phyloP scores from a whole-genome alignment of 345 rosid genomes.

The Draba incana region DNA sequence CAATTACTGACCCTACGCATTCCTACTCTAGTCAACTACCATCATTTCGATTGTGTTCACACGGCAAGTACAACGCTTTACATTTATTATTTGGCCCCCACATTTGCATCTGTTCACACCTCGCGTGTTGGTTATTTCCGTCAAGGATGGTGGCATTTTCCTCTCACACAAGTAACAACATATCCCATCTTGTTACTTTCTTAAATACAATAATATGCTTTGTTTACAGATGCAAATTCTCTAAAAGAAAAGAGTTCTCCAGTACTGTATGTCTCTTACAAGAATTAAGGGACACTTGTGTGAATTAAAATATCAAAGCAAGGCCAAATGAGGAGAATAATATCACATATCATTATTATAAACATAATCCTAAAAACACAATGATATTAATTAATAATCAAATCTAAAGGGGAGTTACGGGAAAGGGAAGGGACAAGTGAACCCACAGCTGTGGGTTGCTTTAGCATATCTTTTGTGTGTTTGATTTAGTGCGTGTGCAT shows the following conservation, averaged over 20 bases:
- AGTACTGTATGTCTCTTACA: conserved; percentile 46
- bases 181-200: no score
- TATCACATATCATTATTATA: conserved; percentile 5
- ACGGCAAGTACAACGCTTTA: no score
- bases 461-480: conserved; percentile 28
- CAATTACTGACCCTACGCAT: no score
- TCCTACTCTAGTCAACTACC: no score
- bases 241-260: conserved; percentile 18
- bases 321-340: conserved; percentile 22
- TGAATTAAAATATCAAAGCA: conserved; percentile 19
- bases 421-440: conserved; percentile 34
- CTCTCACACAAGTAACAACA: no score
- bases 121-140: no score
- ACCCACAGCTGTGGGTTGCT: conserved; percentile 36
- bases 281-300: conserved; percentile 43
- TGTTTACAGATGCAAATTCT: no score
- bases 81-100: no score
- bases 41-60: no score
- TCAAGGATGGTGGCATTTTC: no score
- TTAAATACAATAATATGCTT: no score
- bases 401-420: conserved; percentile 19
- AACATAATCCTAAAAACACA: conserved; percentile 4
- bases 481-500: conserved; percentile 40
- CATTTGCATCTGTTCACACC: no score
- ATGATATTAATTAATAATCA: conserved; percentile 27